A percentile compares a stretch with the other conserved stretches of the same genome.
Evolutionary conservation across 495 filamentous ascomycete species (phyloP).

Genomic region (Tuber melanosporum): DNA sequence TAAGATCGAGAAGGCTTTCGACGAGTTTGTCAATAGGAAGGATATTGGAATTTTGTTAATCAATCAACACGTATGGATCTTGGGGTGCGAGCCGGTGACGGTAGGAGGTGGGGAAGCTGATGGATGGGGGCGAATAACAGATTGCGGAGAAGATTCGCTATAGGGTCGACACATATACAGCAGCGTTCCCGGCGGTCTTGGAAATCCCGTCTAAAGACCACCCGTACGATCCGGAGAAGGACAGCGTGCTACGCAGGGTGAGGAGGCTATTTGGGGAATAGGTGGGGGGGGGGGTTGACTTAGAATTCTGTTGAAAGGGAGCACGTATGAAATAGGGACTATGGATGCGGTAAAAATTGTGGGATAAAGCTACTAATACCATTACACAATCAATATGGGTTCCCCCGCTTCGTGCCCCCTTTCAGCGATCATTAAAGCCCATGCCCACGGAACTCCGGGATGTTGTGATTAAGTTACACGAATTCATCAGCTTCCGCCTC

Average conservation of each 20-base stretch:
- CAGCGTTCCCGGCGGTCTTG: constrained; percentile 69
- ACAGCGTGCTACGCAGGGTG: constrained; percentile 89
- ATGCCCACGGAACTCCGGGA: neutral
- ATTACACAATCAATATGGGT: constrained; percentile 14
- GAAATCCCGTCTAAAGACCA: constrained; percentile 99
- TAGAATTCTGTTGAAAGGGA: neutral
- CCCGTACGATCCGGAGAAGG: constrained; percentile 98
- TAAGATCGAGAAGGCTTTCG: constrained; percentile 85
- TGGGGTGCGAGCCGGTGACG: neutral
- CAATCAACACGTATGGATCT: constrained; percentile 80
- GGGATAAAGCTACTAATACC: constrained; percentile 18
- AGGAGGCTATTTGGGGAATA: constrained; percentile 88
- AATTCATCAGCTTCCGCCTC: constrained; percentile 43
- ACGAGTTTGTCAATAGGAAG: constrained; percentile 77
- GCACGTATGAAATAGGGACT: constrained; percentile 1
- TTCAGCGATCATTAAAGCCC: neutral
- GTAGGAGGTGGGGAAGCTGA: constrained; percentile 2
- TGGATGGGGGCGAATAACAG: constrained; percentile 46
- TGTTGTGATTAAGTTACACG: neutral
- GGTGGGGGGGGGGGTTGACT: neutral
- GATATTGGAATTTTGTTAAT: constrained; percentile 95
- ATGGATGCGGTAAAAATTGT: neutral
- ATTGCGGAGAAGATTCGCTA: constrained; percentile 89
- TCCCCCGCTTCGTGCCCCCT: neutral
- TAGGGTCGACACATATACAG: constrained; percentile 64